Percentiles rank a stretch among this genome's conserved stretches.
These are phyloP conservation scores for Claviceps sp. DNA, from an alignment of 2,329 filamentous ascomycete species.

Conservation along the genomic window DNA sequence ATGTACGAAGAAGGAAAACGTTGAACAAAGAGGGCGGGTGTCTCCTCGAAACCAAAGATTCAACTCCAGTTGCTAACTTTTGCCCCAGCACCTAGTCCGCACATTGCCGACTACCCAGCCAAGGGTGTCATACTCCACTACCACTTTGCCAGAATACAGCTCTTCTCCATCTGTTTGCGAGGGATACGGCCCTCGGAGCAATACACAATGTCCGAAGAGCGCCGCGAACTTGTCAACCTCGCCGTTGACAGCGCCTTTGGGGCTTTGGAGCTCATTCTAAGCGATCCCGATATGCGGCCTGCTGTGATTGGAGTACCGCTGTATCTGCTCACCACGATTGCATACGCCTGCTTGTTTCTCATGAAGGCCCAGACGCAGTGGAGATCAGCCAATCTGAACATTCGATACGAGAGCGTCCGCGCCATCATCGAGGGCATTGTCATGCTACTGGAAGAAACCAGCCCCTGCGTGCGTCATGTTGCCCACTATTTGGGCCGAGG, in stretches of 20 bases:
- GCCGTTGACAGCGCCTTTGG: constrained; percentile 23
- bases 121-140: constrained; percentile 36
- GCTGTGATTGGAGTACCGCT: constrained; percentile 19
- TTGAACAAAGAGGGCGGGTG: background rate
- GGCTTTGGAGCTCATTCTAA: constrained; percentile 16
- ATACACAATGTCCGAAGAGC: constrained; percentile 29
- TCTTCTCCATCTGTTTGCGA: constrained; percentile 35
- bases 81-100: constrained; percentile 26
- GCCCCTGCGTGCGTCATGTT: constrained; percentile 15
- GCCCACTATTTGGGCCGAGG: constrained; percentile 17
- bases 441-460: constrained; percentile 12
- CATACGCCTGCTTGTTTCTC: constrained; percentile 19
- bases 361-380: constrained; percentile 20
- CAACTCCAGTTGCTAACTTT: background rate
- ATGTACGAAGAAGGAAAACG: background rate
- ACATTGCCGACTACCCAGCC: constrained; percentile 33
- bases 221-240: constrained; percentile 28
- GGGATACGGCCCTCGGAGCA: constrained; percentile 17
- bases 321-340: constrained; percentile 19
- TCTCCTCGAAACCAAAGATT: background rate
- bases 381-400: constrained; percentile 14
- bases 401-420: constrained; percentile 19
- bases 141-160: constrained; percentile 35
- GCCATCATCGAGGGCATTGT: constrained; percentile 14
- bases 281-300: constrained; percentile 17